Conservation (phyloP, 2,329 filamentous ascomycete species). For the Helminthosporium solani region DNA sequence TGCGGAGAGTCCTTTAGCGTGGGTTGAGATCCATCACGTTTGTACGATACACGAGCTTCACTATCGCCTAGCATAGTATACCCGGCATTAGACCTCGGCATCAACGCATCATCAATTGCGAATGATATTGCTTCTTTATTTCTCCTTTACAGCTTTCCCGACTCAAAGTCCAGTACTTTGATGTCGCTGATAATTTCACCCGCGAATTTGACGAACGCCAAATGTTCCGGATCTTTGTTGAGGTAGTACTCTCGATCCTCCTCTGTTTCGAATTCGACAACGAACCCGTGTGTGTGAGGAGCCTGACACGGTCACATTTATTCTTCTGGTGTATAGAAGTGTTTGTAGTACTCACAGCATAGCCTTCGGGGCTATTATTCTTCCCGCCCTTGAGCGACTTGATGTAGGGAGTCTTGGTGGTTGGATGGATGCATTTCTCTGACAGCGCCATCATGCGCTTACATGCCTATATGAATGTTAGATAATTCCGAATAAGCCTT, state of each 20-base stretch:
- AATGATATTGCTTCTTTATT: not conserved
- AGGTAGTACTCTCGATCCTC: slow-evolving; percentile 71
- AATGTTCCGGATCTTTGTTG: slow-evolving; percentile 63
- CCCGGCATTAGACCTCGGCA: slow-evolving; percentile 22
- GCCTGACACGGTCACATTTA: slow-evolving; percentile 38
- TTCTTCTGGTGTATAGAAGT: not conserved
- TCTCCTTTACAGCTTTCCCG: slow-evolving; percentile 49
- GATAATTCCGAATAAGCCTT: slow-evolving; percentile 1
- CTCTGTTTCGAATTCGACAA: slow-evolving; percentile 64
- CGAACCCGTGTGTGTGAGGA: slow-evolving; percentile 68
- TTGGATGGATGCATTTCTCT: slow-evolving; percentile 61
- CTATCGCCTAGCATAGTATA: slow-evolving; percentile 34
- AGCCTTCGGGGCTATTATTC: slow-evolving; percentile 63
- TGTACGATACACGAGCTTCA: slow-evolving; percentile 10
- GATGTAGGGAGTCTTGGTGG: slow-evolving; percentile 61
- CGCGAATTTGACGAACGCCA: slow-evolving; percentile 57
- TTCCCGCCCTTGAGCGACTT: slow-evolving; percentile 58
- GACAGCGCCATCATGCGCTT: slow-evolving; percentile 58
- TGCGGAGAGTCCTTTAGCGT: slow-evolving; percentile 90
- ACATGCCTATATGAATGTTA: slow-evolving; percentile 50
- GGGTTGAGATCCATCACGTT: slow-evolving; percentile 32
- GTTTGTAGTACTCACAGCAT: slow-evolving; percentile 51
- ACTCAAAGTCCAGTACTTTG: slow-evolving; percentile 61
- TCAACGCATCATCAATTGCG: slow-evolving; percentile 1
- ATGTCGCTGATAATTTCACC: slow-evolving; percentile 53